A percentile compares a stretch with the other conserved stretches of the same genome.
These are phyloP conservation scores for Prunus dulcis DNA, from an alignment of 306 rosid genomes.

Conservation along the genomic window DNA sequence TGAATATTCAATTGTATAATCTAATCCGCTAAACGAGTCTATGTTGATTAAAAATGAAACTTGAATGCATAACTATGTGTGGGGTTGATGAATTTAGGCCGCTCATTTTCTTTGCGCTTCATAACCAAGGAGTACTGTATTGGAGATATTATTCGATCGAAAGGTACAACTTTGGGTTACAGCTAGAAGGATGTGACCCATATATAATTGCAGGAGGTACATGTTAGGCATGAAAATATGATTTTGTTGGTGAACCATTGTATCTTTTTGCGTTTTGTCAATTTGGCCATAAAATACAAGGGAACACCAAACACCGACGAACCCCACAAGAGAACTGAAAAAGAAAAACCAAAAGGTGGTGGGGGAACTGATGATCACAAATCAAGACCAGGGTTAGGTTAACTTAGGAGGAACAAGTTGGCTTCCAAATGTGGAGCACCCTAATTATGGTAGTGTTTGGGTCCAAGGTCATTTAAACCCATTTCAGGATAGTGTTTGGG, in stretches of 20 bases:
- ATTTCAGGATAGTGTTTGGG: too few species aligned
- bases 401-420: neutral
- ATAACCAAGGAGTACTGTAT: too few species aligned
- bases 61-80: too few species aligned
- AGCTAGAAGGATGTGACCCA: neutral
- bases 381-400: neutral
- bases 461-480: neutral
- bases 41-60: rapidly evolving
- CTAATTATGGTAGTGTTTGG: neutral
- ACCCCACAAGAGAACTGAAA: neutral
- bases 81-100: too few species aligned
- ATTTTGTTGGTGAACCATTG: neutral
- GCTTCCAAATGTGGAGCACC: neutral
- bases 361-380: neutral
- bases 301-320: neutral
- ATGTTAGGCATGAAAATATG: neutral
- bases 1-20: too few species aligned
- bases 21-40: too few species aligned
- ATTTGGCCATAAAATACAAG: neutral
- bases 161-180: neutral
- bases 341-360: neutral
- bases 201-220: neutral
- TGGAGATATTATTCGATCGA: neutral
- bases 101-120: too few species aligned
- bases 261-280: neutral